These are phyloP conservation scores for Otatea glauca DNA, from an alignment of 176 grass and related monocot species.

Conservation along the genomic window DNA sequence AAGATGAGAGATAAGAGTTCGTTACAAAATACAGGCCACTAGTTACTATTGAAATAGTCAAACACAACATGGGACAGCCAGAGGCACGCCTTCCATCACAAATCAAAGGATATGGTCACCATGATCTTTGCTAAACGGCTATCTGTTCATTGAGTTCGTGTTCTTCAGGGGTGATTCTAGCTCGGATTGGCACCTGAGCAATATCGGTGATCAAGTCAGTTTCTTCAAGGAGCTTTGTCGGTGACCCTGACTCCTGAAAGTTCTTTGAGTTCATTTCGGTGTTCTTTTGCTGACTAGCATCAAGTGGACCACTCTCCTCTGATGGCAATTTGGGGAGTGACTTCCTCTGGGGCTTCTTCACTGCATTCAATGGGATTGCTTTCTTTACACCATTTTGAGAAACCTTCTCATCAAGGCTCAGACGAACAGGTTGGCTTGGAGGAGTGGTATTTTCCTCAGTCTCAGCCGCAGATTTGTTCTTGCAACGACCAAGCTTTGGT, in stretches of 20 bases:
- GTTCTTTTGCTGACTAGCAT: slow-evolving; percentile 38
- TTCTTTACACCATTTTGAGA: slow-evolving; percentile 53
- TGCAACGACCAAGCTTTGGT: slow-evolving; percentile 66
- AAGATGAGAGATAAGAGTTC: slow-evolving; percentile 18
- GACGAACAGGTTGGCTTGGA: slow-evolving; percentile 12
- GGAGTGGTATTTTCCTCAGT: slow-evolving; percentile 43
- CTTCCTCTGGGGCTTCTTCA: slow-evolving; percentile 60
- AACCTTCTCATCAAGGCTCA: slow-evolving; percentile 55
- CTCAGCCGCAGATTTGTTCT: slow-evolving; percentile 50
- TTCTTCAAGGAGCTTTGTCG: slow-evolving; percentile 25
- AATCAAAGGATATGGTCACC: slow-evolving; percentile 30
- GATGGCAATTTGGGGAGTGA: slow-evolving; percentile 63
- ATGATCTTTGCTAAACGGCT: slow-evolving; percentile 10
- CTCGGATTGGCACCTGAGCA: slow-evolving; percentile 9
- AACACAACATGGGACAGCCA: slow-evolving; percentile 27
- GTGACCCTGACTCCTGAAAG: slow-evolving; percentile 35
- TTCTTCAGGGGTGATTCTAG: slow-evolving; percentile 12
- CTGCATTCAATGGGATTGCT: slow-evolving; percentile 26
- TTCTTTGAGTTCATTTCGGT: neutral
- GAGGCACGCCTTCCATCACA: slow-evolving; percentile 42
- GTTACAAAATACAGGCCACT: slow-evolving; percentile 43
- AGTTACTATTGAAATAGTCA: slow-evolving; percentile 39
- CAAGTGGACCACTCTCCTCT: slow-evolving; percentile 42
- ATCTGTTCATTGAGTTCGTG: slow-evolving; percentile 33
- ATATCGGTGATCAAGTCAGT: slow-evolving; percentile 2